phyloP scores from a whole-genome alignment of 345 rosid species.

The Salix purpurea region DNA sequence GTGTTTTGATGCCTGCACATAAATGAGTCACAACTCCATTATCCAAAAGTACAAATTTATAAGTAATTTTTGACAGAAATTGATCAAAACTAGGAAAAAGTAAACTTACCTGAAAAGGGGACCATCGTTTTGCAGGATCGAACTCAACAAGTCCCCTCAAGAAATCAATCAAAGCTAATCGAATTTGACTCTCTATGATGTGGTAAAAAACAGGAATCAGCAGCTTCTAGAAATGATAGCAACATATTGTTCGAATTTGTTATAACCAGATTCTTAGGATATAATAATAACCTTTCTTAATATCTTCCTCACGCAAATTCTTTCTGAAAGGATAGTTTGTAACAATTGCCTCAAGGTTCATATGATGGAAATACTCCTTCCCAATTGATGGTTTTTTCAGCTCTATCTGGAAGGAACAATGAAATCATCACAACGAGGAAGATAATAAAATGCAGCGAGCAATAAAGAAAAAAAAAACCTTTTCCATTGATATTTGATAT shows the following conservation, averaged over 20 bases:
- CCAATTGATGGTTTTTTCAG: slow-evolving; percentile 77
- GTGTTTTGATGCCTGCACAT: slow-evolving; percentile 87
- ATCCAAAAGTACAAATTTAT: not conserved
- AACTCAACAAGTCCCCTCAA: slow-evolving; percentile 96
- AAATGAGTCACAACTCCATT: slow-evolving; percentile 8
- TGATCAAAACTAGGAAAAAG: slow-evolving; percentile 9
- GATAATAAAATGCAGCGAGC: slow-evolving; percentile 8
- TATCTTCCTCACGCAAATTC: slow-evolving; percentile 73
- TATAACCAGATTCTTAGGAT: slow-evolving; percentile 5
- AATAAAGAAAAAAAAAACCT: not conserved
- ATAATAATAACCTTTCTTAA: slow-evolving; percentile 57
- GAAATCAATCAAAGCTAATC: slow-evolving; percentile 93
- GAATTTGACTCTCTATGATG: slow-evolving; percentile 70
- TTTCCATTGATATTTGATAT: not conserved
- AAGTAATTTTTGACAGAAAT: slow-evolving; percentile 2
- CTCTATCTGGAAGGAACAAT: slow-evolving; percentile 62
- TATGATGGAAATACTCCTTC: slow-evolving; percentile 90
- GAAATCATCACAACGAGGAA: slow-evolving; percentile 15
- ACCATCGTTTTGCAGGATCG: slow-evolving; percentile 99
- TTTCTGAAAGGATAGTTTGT: slow-evolving; percentile 76
- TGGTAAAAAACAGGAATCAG: slow-evolving; percentile 18
- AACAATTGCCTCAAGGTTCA: slow-evolving; percentile 89
- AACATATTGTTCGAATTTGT: not conserved
- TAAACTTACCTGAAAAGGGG: slow-evolving; percentile 83
- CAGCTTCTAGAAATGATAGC: slow-evolving; percentile 16